Evolutionary conservation across 2,329 filamentous ascomycete genomes (phyloP).

Genomic region (Exophiala spinifera): DNA sequence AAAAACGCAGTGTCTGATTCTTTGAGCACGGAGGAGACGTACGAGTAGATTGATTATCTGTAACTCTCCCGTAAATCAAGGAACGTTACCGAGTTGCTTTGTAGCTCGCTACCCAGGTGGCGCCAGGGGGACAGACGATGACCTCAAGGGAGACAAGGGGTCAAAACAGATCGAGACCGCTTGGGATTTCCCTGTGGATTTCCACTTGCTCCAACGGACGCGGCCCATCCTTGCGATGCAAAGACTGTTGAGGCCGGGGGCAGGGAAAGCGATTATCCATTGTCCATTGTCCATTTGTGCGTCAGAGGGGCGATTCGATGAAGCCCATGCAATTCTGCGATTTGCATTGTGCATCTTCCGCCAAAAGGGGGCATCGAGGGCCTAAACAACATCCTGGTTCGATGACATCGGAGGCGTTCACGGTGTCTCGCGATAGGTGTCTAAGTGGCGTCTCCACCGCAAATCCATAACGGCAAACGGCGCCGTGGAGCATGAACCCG

Average conservation of each 20-base stretch:
- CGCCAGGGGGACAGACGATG: conserved; percentile 1
- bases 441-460: too few species aligned
- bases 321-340: not conserved
- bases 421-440: not conserved
- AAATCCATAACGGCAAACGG: not conserved
- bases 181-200: not conserved
- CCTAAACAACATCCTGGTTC: too few species aligned
- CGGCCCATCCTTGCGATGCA: not conserved
- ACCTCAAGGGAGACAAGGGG: not conserved
- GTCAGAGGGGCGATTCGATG: not conserved
- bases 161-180: not conserved
- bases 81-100: too few species aligned
- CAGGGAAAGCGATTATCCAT: conserved; percentile 1
- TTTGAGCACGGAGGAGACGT: not conserved
- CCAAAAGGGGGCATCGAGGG: not conserved
- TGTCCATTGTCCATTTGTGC: too few species aligned
- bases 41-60: too few species aligned
- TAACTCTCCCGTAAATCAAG: not conserved
- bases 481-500: too few species aligned
- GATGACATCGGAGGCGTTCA: conserved; percentile 1
- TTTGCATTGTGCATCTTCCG: not conserved
- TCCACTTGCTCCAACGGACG: conserved; percentile 6
- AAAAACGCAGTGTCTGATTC: too few species aligned
- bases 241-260: not conserved
- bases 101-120: not conserved